These are phyloP conservation scores for Eruca vesicaria DNA, from an alignment of 441 rosid genomes.

Conservation along the genomic window DNA sequence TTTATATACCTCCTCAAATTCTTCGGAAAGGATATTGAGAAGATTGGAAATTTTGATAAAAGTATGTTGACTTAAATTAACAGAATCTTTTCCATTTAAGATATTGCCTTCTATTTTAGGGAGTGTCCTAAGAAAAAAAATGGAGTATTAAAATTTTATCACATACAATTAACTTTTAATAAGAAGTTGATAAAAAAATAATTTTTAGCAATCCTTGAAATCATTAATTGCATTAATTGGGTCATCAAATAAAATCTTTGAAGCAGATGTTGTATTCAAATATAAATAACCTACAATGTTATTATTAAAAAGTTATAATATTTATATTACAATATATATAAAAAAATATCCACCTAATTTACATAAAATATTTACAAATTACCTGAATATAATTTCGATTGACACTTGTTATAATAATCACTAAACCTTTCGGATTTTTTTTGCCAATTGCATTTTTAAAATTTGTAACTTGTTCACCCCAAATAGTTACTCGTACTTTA, in stretches of 20 bases:
- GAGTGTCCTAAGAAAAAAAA: not conserved
- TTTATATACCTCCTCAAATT: not conserved
- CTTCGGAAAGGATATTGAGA: not conserved
- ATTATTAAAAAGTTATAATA: too few relatives aligned
- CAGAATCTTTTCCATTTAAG: not conserved
- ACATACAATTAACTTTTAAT: too few relatives aligned
- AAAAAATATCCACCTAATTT: too few relatives aligned
- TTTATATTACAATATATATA: too few relatives aligned
- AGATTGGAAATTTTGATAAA: not conserved
- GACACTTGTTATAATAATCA: too few relatives aligned
- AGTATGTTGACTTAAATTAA: not conserved
- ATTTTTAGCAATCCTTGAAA: not conserved
- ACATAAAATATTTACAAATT: too few relatives aligned
- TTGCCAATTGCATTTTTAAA: too few relatives aligned
- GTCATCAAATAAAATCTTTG: not conserved
- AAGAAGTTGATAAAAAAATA: too few relatives aligned
- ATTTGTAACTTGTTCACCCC: too few relatives aligned
- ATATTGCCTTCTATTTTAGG: not conserved
- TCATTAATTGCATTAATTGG: not conserved
- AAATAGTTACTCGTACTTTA: too few relatives aligned
- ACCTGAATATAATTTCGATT: too few relatives aligned
- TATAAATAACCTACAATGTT: not conserved
- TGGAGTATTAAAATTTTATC: not conserved
- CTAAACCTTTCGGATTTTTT: too few relatives aligned
- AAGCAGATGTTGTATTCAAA: not conserved